Conservation (phyloP, 441 rosid genomes). For the Jatropha multifida region DNA sequence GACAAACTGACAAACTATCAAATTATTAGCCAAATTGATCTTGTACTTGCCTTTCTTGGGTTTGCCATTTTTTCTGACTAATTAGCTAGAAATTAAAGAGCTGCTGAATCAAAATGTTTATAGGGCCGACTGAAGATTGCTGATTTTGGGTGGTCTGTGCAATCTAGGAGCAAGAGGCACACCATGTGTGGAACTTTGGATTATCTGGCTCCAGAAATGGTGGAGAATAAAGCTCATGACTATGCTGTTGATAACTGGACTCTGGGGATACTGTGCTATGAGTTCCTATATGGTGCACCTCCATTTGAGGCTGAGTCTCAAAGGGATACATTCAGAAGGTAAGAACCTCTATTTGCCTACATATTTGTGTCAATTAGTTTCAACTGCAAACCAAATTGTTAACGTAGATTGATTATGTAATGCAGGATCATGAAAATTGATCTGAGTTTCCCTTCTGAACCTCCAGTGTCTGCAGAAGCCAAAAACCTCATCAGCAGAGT, state of each 20-base stretch:
- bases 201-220: conserved; percentile 96
- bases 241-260: conserved; percentile 98
- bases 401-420: background rate
- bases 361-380: background rate
- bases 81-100: background rate
- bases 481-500: conserved; percentile 66
- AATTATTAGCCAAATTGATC: background rate
- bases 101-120: conserved; percentile 6
- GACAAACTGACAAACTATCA: background rate
- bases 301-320: conserved; percentile 94
- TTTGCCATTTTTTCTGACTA: background rate
- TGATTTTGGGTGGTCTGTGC: conserved; percentile 98
- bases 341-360: background rate
- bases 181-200: conserved; percentile 98
- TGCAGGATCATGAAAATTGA: conserved; percentile 81
- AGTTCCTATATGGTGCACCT: conserved; percentile 87
- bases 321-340: conserved; percentile 79
- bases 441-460: conserved; percentile 68
- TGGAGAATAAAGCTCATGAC: conserved; percentile 85
- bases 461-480: conserved; percentile 67
- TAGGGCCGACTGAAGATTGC: conserved; percentile 94
- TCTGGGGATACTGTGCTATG: conserved; percentile 82
- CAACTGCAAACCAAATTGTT: background rate
- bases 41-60: background rate
- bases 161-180: conserved; percentile 81